Conservation (phyloP, 345 rosid species). For the Hibiscus syriacus region DNA sequence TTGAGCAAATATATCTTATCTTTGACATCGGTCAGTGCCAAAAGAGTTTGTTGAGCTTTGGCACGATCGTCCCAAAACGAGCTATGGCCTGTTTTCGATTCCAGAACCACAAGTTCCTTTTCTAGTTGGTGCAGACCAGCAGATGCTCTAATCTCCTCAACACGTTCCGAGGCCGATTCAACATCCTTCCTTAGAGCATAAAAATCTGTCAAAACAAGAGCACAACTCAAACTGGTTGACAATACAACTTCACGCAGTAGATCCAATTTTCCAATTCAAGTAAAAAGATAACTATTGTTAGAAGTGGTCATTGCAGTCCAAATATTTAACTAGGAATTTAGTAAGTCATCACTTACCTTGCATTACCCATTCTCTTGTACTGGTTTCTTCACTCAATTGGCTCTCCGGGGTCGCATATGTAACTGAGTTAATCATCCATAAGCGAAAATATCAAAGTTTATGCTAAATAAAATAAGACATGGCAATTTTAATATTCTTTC, state of each 20-base stretch:
- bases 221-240: not conserved
- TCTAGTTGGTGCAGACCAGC: constrained; percentile 48
- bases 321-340: not conserved
- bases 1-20: constrained; percentile 50
- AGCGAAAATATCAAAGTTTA: not conserved
- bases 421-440: constrained; percentile 24
- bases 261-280: not conserved
- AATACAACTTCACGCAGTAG: too few species aligned
- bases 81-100: too few species aligned
- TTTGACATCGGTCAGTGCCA: constrained; percentile 68
- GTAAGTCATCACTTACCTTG: constrained; percentile 41
- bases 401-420: constrained; percentile 43
- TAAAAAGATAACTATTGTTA: not conserved
- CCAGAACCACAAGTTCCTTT: constrained; percentile 48
- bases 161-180: constrained; percentile 53
- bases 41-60: too few species aligned
- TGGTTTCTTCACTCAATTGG: constrained; percentile 36
- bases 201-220: constrained; percentile 46
- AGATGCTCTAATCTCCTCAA: constrained; percentile 62
- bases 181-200: constrained; percentile 78
- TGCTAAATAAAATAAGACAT: not conserved
- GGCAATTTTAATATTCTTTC: not conserved
- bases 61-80: too few species aligned
- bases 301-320: not conserved
- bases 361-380: constrained; percentile 62